Conservation (phyloP, 805 yeast species). For the Candida nonsorbophila region DNA sequence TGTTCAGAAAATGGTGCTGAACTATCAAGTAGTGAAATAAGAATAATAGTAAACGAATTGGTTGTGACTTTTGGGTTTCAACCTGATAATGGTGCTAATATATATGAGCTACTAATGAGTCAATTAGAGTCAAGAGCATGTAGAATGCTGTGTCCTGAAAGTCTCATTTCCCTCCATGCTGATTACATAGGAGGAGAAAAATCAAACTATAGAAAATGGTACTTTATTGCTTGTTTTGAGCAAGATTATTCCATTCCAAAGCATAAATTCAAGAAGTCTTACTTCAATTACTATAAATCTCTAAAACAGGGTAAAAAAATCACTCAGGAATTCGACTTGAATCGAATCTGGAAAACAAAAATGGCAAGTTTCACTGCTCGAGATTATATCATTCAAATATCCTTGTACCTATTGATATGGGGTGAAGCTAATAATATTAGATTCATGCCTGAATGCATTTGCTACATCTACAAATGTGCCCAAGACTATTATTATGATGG, state of each 20-base stretch:
- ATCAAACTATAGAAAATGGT: constrained; percentile 89
- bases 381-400: constrained; percentile 63
- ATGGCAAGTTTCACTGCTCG: constrained; percentile 51
- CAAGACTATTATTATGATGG: constrained; percentile 12
- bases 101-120: constrained; percentile 74
- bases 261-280: constrained; percentile 37
- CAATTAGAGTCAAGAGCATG: constrained; percentile 85
- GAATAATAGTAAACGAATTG: constrained; percentile 52
- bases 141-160: constrained; percentile 65
- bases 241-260: constrained; percentile 65
- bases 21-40: constrained; percentile 44
- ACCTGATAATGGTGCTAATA: constrained; percentile 67
- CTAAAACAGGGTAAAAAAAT: constrained; percentile 5
- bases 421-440: constrained; percentile 70
- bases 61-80: constrained; percentile 80
- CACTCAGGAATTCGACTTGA: constrained; percentile 27
- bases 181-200: constrained; percentile 90
- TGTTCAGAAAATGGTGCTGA: constrained; percentile 19
- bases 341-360: constrained; percentile 57
- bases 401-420: constrained; percentile 62
- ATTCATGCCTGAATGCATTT: constrained; percentile 40
- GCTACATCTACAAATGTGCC: constrained; percentile 27
- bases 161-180: constrained; percentile 73
- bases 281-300: not conserved
- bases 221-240: constrained; percentile 77